Percentiles rank a stretch among this genome's conserved stretches.
These are phyloP conservation scores for Clonostachys byssicola DNA, from an alignment of 2,329 filamentous ascomycete species.

Conservation along the genomic window DNA sequence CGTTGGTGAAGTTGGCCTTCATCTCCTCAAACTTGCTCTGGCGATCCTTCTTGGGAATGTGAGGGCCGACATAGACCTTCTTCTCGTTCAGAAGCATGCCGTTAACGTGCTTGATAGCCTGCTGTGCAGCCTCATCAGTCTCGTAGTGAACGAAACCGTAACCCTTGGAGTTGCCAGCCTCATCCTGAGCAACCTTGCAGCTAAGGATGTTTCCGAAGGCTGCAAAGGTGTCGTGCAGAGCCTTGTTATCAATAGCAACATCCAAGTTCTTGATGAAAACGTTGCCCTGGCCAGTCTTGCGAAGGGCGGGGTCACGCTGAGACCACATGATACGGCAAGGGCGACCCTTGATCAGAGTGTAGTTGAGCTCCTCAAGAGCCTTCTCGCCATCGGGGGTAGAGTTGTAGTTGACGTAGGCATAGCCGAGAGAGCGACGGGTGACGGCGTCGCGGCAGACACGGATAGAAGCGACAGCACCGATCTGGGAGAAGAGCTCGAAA, in stretches of 20 bases:
- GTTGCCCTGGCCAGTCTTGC: constrained; percentile 98
- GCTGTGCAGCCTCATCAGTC: constrained; percentile 92
- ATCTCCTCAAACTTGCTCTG: constrained; percentile 99
- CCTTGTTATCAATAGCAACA: constrained; percentile 99
- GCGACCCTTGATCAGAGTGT: constrained; percentile 97
- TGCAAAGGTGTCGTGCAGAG: constrained; percentile 97
- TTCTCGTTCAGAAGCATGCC: constrained; percentile 99
- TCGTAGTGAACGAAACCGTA: constrained; percentile 99
- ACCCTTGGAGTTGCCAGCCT: constrained; percentile 94
- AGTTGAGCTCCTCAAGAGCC: constrained; percentile 98
- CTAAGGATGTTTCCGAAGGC: constrained; percentile 98
- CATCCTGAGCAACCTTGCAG: constrained; percentile 99
- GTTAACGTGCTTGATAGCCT: constrained; percentile 99
- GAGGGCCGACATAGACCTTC: constrained; percentile 99
- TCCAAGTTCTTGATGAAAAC: constrained; percentile 99
- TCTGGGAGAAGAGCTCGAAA: constrained; percentile 99
- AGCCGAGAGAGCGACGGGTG: constrained; percentile 95
- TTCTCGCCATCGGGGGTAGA: constrained; percentile 94
- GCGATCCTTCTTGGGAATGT: constrained; percentile 99
- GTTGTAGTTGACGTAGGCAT: constrained; percentile 99
- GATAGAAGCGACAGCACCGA: constrained; percentile 97
- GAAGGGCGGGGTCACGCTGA: constrained; percentile 96
- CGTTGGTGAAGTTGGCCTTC: constrained; percentile 99
- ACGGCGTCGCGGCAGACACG: constrained; percentile 99
- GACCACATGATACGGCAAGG: constrained; percentile 99